These are phyloP conservation scores for Lentinula raphanica DNA, from an alignment of 768 basidiomycete genomes.

Conservation along the genomic window DNA sequence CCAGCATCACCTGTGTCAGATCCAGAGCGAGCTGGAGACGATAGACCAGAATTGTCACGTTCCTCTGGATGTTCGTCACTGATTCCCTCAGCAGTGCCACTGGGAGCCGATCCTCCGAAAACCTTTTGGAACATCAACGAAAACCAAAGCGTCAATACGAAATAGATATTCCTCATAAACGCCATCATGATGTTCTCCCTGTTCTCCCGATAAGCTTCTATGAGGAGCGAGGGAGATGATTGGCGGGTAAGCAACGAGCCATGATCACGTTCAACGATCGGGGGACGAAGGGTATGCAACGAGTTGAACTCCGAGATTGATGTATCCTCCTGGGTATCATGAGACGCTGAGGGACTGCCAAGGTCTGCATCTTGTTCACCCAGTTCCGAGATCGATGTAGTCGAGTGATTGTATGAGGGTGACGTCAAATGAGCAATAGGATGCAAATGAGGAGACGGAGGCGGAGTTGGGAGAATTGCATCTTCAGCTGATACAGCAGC, in stretches of 20 bases:
- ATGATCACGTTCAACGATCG: background rate
- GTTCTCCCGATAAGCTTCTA: background rate
- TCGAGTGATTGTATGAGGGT: background rate
- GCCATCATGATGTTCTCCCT: background rate
- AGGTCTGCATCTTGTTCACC: background rate
- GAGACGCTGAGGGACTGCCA: background rate
- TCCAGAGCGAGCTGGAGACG: background rate
- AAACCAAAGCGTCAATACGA: background rate
- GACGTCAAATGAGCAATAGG: constrained; percentile 15
- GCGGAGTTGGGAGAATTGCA: constrained; percentile 30
- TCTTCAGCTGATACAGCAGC: constrained; percentile 7
- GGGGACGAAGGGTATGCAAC: background rate
- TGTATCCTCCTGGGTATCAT: background rate
- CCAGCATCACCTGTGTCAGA: background rate
- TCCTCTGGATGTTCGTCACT: background rate
- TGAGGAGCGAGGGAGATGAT: background rate
- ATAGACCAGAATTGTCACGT: background rate
- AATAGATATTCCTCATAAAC: constrained; percentile 2
- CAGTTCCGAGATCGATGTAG: background rate
- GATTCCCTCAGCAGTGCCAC: background rate
- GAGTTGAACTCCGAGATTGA: background rate
- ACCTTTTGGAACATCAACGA: background rate
- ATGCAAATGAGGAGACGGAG: constrained; percentile 29
- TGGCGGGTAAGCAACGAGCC: background rate
- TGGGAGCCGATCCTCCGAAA: background rate